Evolutionary conservation across 495 filamentous ascomycete species (phyloP).

Genomic region (Aspergillus homomorphus): DNA sequence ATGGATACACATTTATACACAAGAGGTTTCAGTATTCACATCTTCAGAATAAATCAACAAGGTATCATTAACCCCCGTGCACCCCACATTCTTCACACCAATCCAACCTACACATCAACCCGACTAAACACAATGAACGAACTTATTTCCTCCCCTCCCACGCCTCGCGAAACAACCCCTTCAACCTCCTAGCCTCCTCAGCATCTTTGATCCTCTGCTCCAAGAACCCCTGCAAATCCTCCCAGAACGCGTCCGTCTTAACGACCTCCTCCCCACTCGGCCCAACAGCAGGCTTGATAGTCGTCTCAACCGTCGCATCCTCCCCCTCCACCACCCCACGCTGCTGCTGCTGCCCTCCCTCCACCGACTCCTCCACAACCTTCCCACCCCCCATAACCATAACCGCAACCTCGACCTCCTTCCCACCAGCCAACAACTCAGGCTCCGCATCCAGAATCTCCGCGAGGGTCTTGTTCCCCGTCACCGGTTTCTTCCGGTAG

Average conservation of each 20-base stretch:
- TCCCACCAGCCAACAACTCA: slow-evolving; percentile 34
- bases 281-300: slow-evolving; percentile 50
- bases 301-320: slow-evolving; percentile 32
- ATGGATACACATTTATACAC: neutral
- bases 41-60: neutral
- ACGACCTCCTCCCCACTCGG: slow-evolving; percentile 58
- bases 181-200: slow-evolving; percentile 59
- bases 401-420: slow-evolving; percentile 66
- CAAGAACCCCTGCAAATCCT: slow-evolving; percentile 78
- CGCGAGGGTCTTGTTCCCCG: slow-evolving; percentile 56
- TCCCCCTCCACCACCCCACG: slow-evolving; percentile 26
- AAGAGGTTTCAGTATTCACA: neutral
- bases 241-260: slow-evolving; percentile 77
- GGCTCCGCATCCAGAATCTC: slow-evolving; percentile 49
- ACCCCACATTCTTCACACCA: neutral
- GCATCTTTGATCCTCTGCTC: slow-evolving; percentile 73
- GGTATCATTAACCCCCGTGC: neutral
- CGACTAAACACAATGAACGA: slow-evolving; percentile 4
- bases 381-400: slow-evolving; percentile 76
- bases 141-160: slow-evolving; percentile 49
- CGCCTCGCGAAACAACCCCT: slow-evolving; percentile 63
- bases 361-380: slow-evolving; percentile 28
- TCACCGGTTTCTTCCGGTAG: slow-evolving; percentile 74
- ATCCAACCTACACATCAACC: neutral
- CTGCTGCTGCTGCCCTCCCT: too few species aligned